These are phyloP conservation scores for Lolium multiflorum DNA, from an alignment of 176 grass and related monocot species.

Conservation along the genomic window DNA sequence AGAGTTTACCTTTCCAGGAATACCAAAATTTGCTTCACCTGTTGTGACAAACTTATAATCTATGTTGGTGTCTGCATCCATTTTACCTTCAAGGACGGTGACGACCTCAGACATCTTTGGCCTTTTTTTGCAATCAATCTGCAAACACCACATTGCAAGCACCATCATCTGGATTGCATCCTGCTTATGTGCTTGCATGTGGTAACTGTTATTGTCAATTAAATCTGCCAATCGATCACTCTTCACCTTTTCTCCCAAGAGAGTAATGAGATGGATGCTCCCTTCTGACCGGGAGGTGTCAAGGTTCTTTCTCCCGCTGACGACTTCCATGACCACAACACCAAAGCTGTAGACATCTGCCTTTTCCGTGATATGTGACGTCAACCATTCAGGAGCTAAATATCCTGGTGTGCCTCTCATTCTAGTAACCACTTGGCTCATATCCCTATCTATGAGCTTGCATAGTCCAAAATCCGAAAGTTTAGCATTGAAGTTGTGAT, in stretches of 20 bases:
- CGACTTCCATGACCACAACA: neutral
- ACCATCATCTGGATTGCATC: slow-evolving; percentile 35
- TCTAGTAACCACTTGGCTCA: slow-evolving; percentile 21
- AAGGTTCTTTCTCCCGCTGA: neutral
- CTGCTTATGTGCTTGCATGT: slow-evolving; percentile 15
- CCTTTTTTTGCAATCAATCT: slow-evolving; percentile 47
- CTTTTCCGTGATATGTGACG: neutral
- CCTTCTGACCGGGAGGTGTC: neutral
- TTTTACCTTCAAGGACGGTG: slow-evolving; percentile 53
- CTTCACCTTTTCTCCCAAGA: slow-evolving; percentile 4
- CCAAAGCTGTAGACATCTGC: slow-evolving; percentile 7
- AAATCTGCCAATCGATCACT: neutral
- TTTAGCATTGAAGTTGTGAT: neutral
- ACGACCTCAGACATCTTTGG: slow-evolving; percentile 62
- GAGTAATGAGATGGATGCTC: slow-evolving; percentile 13
- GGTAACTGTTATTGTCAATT: neutral
- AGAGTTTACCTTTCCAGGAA: neutral
- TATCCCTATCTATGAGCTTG: neutral
- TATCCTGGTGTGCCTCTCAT: slow-evolving; percentile 23
- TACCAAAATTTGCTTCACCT: neutral
- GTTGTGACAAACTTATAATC: slow-evolving; percentile 37
- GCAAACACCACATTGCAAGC: slow-evolving; percentile 64
- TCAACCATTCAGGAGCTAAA: slow-evolving; percentile 24
- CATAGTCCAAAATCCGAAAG: slow-evolving; percentile 16
- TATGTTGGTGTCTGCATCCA: slow-evolving; percentile 26